Base-by-base conservation (phyloP, 148 eudicot genomes). In the Rhododendron ovatum region DNA sequence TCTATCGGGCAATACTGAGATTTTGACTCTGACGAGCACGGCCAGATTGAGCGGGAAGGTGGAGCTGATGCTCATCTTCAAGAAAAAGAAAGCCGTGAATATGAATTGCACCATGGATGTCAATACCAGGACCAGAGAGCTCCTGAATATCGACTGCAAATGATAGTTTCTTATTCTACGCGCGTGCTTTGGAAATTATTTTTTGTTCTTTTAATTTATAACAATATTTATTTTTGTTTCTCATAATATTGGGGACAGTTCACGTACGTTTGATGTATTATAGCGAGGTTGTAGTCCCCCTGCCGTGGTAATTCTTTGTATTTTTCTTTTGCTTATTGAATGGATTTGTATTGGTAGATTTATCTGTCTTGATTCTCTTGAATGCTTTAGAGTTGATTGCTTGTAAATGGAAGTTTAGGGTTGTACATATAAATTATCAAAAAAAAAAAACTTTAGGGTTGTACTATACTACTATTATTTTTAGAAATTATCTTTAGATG, bases 1-100 rank as follows among this genome's bases (percentile, higher is more conserved):
- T n/a, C 2, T 67, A 2, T 3, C 43, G 2, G 41, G 6, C 59
- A 22, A 50, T n/a, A 0, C 51, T 3, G 88, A 88, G 67, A n/a
- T 41, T 41, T 41, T 41, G 43, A 41, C 7, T 41, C 43, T 88
- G 79, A 88, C 14, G 7, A 71, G 71, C 41, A 59, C 33, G 7
- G 41, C 84, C 0, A 79, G 5, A 33, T 8, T 88, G 90, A 88
- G 14, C 0, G 90, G 90, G 3, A 88, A 77, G 39, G 86, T 88
- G 50, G 63, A 69, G 57, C 5, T 88, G 37, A 17, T 86, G 81
- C 13, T 35, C 3, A 48, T 83, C 0, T 0, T 86, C 26, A 88
- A 88, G 88, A 86, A 77, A 55, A 80, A 83, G 73, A 88, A 78
- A 57, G 33, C 86, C 1, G 35, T 71, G 2, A 17, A 83, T 1